Evolutionary conservation across 257 asterid species (phyloP).

Genomic region (Jacaranda mimosifolia): DNA sequence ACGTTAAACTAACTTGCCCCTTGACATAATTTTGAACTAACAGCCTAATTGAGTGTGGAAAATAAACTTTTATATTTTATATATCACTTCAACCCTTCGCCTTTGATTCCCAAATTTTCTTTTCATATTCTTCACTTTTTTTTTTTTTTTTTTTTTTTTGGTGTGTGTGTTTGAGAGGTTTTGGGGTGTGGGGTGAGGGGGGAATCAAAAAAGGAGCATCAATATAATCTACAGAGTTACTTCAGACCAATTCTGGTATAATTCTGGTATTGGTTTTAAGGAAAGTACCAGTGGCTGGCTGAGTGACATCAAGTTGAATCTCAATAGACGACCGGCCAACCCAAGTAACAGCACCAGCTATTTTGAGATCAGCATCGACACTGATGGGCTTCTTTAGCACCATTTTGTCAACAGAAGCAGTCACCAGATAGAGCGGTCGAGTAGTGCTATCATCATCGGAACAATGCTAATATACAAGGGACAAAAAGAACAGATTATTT

Average conservation of each 20-base stretch:
- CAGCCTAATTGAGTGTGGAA: not conserved
- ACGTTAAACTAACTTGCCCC: not conserved
- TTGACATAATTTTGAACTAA: slow-evolving; percentile 9
- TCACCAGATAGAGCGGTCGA: slow-evolving; percentile 69
- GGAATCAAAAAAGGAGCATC: not conserved
- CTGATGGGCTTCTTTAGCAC: slow-evolving; percentile 76
- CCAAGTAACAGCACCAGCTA: slow-evolving; percentile 79
- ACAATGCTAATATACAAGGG: slow-evolving; percentile 66
- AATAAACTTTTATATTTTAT: not conserved
- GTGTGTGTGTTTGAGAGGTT: too few relatives aligned
- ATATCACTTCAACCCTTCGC: not conserved
- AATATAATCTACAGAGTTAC: not conserved
- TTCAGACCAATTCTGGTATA: not conserved
- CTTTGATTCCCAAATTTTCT: too few relatives aligned
- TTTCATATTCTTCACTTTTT: too few relatives aligned
- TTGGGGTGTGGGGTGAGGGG: too few relatives aligned
- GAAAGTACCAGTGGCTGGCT: slow-evolving; percentile 58
- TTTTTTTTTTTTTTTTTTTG: too few relatives aligned
- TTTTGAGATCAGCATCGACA: slow-evolving; percentile 64
- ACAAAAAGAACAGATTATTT: slow-evolving; percentile 11
- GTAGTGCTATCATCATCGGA: slow-evolving; percentile 74
- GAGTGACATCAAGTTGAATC: slow-evolving; percentile 76
- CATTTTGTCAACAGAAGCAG: slow-evolving; percentile 89
- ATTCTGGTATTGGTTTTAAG: slow-evolving; percentile 22
- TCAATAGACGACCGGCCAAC: slow-evolving; percentile 83